Base-by-base conservation (phyloP, 2,329 filamentous ascomycete species). In the Fusarium mexicanum region DNA sequence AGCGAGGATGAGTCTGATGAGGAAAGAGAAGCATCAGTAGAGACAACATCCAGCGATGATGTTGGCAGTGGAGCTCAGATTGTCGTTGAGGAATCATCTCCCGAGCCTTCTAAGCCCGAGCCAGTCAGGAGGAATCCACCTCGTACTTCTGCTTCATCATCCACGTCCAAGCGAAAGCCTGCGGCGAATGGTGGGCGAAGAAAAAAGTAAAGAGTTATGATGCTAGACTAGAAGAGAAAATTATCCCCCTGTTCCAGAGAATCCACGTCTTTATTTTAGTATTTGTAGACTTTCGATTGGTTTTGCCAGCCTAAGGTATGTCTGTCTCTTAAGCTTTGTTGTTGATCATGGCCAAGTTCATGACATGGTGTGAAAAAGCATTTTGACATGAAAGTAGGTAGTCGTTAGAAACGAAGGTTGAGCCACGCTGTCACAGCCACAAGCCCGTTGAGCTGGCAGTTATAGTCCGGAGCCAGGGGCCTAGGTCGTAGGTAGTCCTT, bases 141-240 rank as follows among this genome's bases (percentile, higher is more conserved):
- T 68, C 81, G 76, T 33, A 64, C 47, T 55, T 71, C 67, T 43
- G 53, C 66, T 29, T 71, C 68, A 37, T 64, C 83, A 67, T 82
- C 84, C 46, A 80, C 84, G 24, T 72, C 78, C n/a, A 86, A 86
- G 77, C 81, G 83, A 72, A 86, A 85, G 47, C 78, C 79, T 35
- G 77, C 74, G 29, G 76, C 76, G 31, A 68, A 41, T 20, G 77
- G 76, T 61, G 80, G 78, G 72, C 77, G 83, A 74, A 82, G 81
- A 77, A 85, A 80, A 74, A 82, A 80, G 76, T 80, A 71, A 78
- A 58, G 65, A 59, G 43, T 51, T 70, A 53, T 66, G 31, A 68
- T 69, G 47, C 59, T 60, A 64, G 40, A 51, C 24, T 22, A 48
- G n/a, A 51, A 55, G 55, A 64, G 57, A 68, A 73, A 64, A 61